These are phyloP conservation scores for Tuber melanosporum DNA, from an alignment of 495 filamentous ascomycete genomes.

Conservation along the genomic window DNA sequence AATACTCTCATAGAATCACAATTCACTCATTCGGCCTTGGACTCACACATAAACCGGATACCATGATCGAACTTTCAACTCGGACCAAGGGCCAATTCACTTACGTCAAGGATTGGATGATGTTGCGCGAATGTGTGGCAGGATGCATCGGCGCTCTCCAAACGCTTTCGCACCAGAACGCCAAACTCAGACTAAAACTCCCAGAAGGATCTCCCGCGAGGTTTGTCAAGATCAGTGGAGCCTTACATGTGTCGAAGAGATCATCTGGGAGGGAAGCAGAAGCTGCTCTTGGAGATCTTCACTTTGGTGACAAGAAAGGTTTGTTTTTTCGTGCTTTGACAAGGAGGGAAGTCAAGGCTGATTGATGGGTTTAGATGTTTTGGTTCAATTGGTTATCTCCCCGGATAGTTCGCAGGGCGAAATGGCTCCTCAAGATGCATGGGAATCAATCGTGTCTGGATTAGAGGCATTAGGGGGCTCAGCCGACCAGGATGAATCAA, in stretches of 20 bases:
- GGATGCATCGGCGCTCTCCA: constrained; percentile 93
- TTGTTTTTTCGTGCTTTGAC: constrained; percentile 20
- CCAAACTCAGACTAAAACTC: constrained; percentile 87
- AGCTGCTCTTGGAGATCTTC: constrained; percentile 82
- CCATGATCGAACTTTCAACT: constrained; percentile 94
- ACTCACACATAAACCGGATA: constrained; percentile 96
- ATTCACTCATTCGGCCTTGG: constrained; percentile 97
- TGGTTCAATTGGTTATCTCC: constrained; percentile 89
- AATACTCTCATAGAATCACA: constrained; percentile 58
- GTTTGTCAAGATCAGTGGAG: constrained; percentile 97
- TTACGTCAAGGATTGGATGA: constrained; percentile 99
- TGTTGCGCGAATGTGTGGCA: constrained; percentile 93
- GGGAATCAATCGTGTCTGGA: constrained; percentile 94
- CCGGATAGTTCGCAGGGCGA: constrained; percentile 84
- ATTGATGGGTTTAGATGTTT: constrained; percentile 57
- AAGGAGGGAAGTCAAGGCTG: constrained; percentile 19
- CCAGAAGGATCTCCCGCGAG: constrained; percentile 96
- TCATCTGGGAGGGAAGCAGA: constrained; percentile 96
- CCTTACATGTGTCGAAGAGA: constrained; percentile 92
- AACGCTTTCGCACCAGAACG: constrained; percentile 96
- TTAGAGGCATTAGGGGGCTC: constrained; percentile 92
- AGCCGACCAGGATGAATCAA: constrained; percentile 77
- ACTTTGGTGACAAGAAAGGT: constrained; percentile 92
- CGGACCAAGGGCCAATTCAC: constrained; percentile 95
- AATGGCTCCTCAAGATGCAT: constrained; percentile 81